These are phyloP conservation scores for Phalaenopsis hybrid DNA, from an alignment of 116 monocot species.

Conservation along the genomic window DNA sequence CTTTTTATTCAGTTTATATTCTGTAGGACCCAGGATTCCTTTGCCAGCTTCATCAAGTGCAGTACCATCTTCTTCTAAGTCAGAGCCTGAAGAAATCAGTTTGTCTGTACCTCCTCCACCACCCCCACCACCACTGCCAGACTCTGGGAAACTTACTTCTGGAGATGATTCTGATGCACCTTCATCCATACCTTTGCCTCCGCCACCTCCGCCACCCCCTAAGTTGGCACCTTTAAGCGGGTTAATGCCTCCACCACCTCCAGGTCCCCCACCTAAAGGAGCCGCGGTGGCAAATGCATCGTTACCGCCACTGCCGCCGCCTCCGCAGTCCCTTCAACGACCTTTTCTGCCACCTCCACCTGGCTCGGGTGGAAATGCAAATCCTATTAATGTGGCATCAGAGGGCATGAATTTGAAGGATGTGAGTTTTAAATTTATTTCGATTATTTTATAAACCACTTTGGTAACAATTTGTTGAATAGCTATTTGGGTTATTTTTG, in stretches of 20 bases:
- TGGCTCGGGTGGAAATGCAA: slow-evolving; percentile 18
- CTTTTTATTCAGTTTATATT: slow-evolving; percentile 3
- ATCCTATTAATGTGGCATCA: slow-evolving; percentile 18
- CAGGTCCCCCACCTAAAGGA: slow-evolving; percentile 49
- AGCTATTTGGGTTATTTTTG: background rate
- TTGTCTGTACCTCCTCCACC: slow-evolving; percentile 65
- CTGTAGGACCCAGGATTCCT: slow-evolving; percentile 62
- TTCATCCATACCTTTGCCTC: slow-evolving; percentile 55
- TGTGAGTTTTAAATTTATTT: slow-evolving; percentile 22
- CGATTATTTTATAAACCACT: background rate
- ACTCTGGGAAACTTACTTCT: slow-evolving; percentile 31
- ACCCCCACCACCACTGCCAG: slow-evolving; percentile 61
- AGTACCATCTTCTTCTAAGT: slow-evolving; percentile 52
- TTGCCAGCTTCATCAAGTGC: slow-evolving; percentile 39
- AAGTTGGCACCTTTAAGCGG: slow-evolving; percentile 30
- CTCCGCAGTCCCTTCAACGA: slow-evolving; percentile 46
- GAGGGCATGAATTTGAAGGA: slow-evolving; percentile 42
- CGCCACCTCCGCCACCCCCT: slow-evolving; percentile 53
- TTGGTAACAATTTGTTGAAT: background rate
- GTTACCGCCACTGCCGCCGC: slow-evolving; percentile 36
- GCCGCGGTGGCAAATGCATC: slow-evolving; percentile 18
- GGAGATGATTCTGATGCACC: slow-evolving; percentile 35
- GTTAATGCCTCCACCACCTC: slow-evolving; percentile 53
- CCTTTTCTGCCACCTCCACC: slow-evolving; percentile 46
- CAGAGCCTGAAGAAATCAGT: slow-evolving; percentile 47